Evolutionary conservation across 768 basidiomycete species (phyloP).

Genomic region (Leccinum fibrillosum): DNA sequence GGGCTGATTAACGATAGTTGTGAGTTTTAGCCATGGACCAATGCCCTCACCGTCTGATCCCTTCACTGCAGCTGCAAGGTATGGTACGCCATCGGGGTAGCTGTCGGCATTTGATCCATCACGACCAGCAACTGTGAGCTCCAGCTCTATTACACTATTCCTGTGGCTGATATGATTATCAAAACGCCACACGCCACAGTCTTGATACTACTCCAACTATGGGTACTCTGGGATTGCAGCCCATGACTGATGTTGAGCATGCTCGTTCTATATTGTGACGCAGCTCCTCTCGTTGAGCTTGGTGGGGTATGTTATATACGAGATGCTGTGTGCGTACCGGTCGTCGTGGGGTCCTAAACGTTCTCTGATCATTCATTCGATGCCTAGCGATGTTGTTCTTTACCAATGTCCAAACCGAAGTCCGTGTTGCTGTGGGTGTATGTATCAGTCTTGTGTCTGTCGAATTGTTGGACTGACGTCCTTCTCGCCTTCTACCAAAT

Average conservation of each 20-base stretch:
- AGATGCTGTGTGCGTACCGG: slow-evolving; percentile 26
- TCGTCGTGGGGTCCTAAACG: background rate
- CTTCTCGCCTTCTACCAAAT: background rate
- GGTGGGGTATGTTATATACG: slow-evolving; percentile 24
- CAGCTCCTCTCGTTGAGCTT: slow-evolving; percentile 25
- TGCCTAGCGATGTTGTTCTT: slow-evolving; percentile 17
- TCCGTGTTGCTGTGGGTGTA: slow-evolving; percentile 29
- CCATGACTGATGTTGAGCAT: slow-evolving; percentile 30
- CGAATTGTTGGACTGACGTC: background rate
- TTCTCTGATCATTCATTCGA: background rate
- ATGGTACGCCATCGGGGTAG: slow-evolving; percentile 16
- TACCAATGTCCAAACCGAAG: slow-evolving; percentile 17
- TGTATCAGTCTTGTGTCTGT: background rate
- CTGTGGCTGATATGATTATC: background rate
- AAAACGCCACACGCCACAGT: slow-evolving; percentile 27
- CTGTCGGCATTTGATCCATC: slow-evolving; percentile 36
- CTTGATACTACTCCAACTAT: slow-evolving; percentile 38
- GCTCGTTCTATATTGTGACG: slow-evolving; percentile 29
- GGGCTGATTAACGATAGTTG: slow-evolving; percentile 12
- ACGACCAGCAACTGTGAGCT: slow-evolving; percentile 35
- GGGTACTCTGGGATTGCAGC: slow-evolving; percentile 34
- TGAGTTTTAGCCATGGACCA: slow-evolving; percentile 1
- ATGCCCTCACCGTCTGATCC: background rate
- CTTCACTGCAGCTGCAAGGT: slow-evolving; percentile 21
- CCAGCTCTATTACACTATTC: background rate